phyloP scores from a whole-genome alignment of 148 eudicot genomes.

The Linanthus parryae region DNA sequence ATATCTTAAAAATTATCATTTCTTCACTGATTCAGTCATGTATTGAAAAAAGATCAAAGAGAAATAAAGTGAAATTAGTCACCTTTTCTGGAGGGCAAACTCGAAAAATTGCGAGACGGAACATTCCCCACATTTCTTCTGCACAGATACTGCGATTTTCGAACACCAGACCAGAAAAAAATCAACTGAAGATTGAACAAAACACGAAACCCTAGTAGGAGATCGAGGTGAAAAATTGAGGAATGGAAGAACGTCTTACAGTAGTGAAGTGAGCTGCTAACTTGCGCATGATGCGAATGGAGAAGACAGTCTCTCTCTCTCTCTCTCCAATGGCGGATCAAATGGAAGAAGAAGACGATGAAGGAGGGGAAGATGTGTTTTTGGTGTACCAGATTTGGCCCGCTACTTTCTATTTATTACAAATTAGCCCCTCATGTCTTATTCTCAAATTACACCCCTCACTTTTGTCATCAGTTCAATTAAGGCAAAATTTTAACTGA shows the following conservation, averaged over 20 bases:
- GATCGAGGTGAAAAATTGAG: not conserved
- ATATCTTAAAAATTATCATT: no score
- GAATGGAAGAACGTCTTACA: constrained; percentile 7
- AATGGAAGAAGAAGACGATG: not conserved
- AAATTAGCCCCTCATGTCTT: no score
- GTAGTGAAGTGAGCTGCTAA: constrained; percentile 18
- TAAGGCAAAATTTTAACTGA: no score
- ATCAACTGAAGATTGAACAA: not conserved
- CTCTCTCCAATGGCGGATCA: not conserved
- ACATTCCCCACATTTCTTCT: constrained; percentile 40
- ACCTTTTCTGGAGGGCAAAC: constrained; percentile 38
- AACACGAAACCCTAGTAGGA: not conserved
- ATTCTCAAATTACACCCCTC: no score
- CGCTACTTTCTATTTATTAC: no score
- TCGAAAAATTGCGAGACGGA: constrained; percentile 40
- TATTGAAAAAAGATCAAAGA: no score
- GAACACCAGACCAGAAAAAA: not conserved
- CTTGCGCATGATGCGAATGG: constrained; percentile 23
- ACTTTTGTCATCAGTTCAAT: no score
- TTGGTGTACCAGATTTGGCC: no score
- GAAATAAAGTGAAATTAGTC: constrained; percentile 1
- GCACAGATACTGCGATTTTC: constrained; percentile 39
- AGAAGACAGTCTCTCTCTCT: not conserved
- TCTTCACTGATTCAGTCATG: no score
- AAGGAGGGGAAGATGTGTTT: no score